Conservation (phyloP, 495 filamentous ascomycete genomes). For the Penicillium coprophilum region DNA sequence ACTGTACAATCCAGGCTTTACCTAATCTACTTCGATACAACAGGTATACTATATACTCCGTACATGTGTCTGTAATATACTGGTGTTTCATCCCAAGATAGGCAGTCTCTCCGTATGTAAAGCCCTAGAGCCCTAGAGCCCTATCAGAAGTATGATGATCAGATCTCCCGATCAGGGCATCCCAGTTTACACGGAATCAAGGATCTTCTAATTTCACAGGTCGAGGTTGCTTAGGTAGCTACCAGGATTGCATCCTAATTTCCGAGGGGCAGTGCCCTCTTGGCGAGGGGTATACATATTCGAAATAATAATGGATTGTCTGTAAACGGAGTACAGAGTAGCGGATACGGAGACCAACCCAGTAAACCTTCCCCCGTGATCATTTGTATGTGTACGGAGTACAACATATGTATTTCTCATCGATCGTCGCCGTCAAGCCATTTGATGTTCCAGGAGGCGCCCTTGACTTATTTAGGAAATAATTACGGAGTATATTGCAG, state of each 20-base stretch:
- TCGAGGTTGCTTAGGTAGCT: background rate
- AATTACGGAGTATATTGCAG: background rate
- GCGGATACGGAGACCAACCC: conserved; percentile 1
- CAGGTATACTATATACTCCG: too few species aligned
- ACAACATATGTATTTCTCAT: background rate
- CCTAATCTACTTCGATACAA: too few species aligned
- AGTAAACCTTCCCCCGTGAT: conserved; percentile 8
- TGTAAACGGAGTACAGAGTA: background rate
- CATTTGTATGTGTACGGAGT: too few species aligned
- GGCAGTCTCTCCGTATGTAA: background rate
- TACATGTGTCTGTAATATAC: background rate
- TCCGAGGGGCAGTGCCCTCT: background rate
- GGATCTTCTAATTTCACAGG: background rate
- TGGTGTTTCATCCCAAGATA: background rate
- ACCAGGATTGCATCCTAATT: background rate
- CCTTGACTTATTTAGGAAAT: conserved; percentile 5
- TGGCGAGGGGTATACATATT: background rate
- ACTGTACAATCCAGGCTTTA: too few species aligned
- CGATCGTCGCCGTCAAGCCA: conserved; percentile 16
- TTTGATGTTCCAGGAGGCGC: conserved; percentile 9
- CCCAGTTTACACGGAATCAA: background rate
- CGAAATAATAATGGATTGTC: background rate
- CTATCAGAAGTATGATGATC: conserved; percentile 5
- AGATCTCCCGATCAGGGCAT: conserved; percentile 8
- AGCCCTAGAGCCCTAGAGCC: conserved; percentile 1